Percentiles rank a stretch among this genome's conserved stretches.
These are phyloP conservation scores for Lentinula detonsa DNA, from an alignment of 768 basidiomycete genomes.

Conservation along the genomic window DNA sequence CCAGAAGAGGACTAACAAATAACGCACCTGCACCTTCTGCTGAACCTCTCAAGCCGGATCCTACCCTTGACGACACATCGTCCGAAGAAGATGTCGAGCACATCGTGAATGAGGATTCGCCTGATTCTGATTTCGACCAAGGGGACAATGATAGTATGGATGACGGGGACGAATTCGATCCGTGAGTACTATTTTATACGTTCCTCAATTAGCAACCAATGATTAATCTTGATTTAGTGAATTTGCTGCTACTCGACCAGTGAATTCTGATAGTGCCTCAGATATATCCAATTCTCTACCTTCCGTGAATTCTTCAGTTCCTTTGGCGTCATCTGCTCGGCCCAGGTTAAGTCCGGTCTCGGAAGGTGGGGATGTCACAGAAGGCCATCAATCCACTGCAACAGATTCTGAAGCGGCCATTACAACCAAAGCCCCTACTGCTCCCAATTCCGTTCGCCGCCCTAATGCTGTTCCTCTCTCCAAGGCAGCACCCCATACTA, in stretches of 20 bases:
- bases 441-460: constrained; percentile 11
- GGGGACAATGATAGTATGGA: constrained; percentile 46
- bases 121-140: constrained; percentile 47
- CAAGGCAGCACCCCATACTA: constrained; percentile 1
- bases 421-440: constrained; percentile 34
- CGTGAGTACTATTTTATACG: constrained; percentile 36
- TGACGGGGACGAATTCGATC: constrained; percentile 75
- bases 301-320: constrained; percentile 50
- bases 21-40: constrained; percentile 25
- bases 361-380: constrained; percentile 34
- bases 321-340: constrained; percentile 15
- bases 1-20: constrained; percentile 8
- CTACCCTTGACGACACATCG: constrained; percentile 47
- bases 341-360: constrained; percentile 37
- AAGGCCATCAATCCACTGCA: constrained; percentile 5
- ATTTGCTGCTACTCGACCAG: constrained; percentile 56
- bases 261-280: constrained; percentile 52
- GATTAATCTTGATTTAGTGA: constrained; percentile 34
- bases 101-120: constrained; percentile 40
- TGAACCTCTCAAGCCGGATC: constrained; percentile 22
- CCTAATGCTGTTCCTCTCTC: constrained; percentile 2
- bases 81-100: constrained; percentile 44
- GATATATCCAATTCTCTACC: constrained; percentile 15
- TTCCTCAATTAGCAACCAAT: neutral
- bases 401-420: constrained; percentile 23